These are phyloP conservation scores for Theileria sp. DNA, from an alignment of 169 alveolate genomes.

Conservation along the genomic window DNA sequence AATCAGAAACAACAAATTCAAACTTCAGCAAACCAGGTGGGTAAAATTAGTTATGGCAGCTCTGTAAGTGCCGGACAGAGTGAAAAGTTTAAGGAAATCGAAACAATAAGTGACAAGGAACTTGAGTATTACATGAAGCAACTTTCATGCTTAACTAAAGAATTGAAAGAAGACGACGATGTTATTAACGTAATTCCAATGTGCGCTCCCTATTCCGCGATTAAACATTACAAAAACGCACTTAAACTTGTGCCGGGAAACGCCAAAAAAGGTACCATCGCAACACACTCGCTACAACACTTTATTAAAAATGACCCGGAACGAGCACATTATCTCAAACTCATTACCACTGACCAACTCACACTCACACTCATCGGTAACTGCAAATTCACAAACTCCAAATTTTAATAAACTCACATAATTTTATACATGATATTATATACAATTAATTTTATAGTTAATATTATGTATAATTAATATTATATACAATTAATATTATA, in stretches of 20 bases:
- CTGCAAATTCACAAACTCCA: slow-evolving; percentile 53
- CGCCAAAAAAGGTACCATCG: slow-evolving; percentile 75
- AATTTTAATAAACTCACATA: not conserved
- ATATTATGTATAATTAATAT: no score
- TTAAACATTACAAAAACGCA: slow-evolving; percentile 24
- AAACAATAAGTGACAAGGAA: slow-evolving; percentile 53
- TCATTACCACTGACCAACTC: slow-evolving; percentile 62
- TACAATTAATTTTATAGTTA: no score
- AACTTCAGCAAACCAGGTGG: not conserved
- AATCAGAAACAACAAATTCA: no score
- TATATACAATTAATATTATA: no score
- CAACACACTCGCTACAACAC: slow-evolving; percentile 61
- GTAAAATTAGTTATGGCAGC: not conserved
- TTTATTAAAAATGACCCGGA: slow-evolving; percentile 52
- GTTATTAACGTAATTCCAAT: slow-evolving; percentile 55
- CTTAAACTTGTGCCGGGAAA: slow-evolving; percentile 75
- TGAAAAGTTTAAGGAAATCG: slow-evolving; percentile 15
- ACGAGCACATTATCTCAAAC: slow-evolving; percentile 40
- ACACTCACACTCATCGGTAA: slow-evolving; percentile 59
- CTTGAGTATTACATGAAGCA: slow-evolving; percentile 56
- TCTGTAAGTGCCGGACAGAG: not conserved
- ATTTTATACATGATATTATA: no score
- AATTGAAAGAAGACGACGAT: slow-evolving; percentile 39
- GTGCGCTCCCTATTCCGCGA: slow-evolving; percentile 66
- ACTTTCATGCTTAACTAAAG: slow-evolving; percentile 32